These are phyloP conservation scores for Bryum argenteum DNA, from an alignment of 225 moss, liverwort and hornwort species.

Conservation along the genomic window DNA sequence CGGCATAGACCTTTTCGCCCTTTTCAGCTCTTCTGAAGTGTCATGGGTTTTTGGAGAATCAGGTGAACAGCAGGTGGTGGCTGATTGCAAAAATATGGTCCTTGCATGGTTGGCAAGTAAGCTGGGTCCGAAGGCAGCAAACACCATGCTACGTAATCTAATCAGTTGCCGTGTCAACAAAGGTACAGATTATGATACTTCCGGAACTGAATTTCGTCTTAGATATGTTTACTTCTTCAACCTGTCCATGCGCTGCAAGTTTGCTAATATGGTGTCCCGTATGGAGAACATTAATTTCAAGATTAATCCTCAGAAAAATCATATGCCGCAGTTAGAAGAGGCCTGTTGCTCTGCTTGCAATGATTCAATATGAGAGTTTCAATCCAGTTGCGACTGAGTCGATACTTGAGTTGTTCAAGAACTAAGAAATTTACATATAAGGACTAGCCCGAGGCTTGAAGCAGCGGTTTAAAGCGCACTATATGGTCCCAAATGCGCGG, in stretches of 20 bases:
- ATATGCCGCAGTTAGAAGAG: not conserved
- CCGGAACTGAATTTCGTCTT: not conserved
- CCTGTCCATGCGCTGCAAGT: constrained; percentile 6
- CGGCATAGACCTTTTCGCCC: not conserved
- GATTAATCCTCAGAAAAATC: not conserved
- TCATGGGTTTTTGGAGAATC: constrained; percentile 22
- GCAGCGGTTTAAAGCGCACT: too few relatives aligned
- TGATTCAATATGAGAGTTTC: too few relatives aligned
- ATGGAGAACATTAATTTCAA: not conserved
- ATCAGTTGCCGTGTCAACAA: constrained; percentile 86
- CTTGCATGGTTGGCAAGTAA: constrained; percentile 90
- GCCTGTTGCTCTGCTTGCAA: not conserved
- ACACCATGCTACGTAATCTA: constrained; percentile 71
- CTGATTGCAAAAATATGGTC: constrained; percentile 77
- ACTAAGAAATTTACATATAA: too few relatives aligned
- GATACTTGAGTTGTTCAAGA: too few relatives aligned
- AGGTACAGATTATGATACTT: constrained; percentile 45
- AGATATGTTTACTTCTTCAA: not conserved
- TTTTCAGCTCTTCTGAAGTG: constrained; percentile 4
- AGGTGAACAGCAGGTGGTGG: constrained; percentile 55
- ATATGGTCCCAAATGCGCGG: too few relatives aligned
- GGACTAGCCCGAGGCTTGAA: too few relatives aligned
- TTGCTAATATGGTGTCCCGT: not conserved
- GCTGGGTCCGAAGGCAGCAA: constrained; percentile 55
- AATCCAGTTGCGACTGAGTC: not conserved